Percentiles rank a stretch among this genome's conserved stretches.
phyloP scores from a whole-genome alignment of 1,284 basidiomycete genomes.

The Tilletia walkeri region DNA sequence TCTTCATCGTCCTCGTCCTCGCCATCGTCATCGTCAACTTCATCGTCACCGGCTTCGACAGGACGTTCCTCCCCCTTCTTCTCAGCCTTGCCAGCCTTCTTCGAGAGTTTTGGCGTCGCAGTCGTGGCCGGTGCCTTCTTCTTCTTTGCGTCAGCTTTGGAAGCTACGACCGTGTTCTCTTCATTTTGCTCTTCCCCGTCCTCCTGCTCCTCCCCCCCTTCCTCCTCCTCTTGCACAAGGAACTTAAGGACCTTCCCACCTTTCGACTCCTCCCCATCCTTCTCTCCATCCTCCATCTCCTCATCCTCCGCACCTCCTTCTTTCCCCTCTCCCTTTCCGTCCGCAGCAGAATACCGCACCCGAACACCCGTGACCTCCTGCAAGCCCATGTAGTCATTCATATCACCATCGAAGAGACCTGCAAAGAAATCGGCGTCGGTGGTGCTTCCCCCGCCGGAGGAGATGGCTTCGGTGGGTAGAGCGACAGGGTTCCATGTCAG shows the following conservation, averaged over 20 bases:
- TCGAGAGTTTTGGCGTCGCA: conserved; percentile 5
- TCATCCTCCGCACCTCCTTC: background rate
- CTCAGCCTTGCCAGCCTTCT: conserved; percentile 6
- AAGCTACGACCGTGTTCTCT: conserved; percentile 17
- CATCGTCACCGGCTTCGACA: background rate
- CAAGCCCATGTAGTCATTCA: conserved; percentile 51
- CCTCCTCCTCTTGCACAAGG: conserved; percentile 20
- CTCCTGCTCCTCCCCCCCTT: conserved; percentile 18
- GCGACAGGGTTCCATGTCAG: conserved; percentile 15
- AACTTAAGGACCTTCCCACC: conserved; percentile 30
- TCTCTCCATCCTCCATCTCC: conserved; percentile 39
- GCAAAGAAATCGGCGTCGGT: conserved; percentile 20
- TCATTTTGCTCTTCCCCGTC: conserved; percentile 20
- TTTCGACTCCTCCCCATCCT: conserved; percentile 33
- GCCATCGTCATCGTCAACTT: conserved; percentile 22
- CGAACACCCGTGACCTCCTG: conserved; percentile 40
- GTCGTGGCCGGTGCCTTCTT: conserved; percentile 18
- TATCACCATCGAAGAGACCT: background rate
- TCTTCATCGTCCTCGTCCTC: conserved; percentile 23
- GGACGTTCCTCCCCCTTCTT: conserved; percentile 24
- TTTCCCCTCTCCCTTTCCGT: background rate
- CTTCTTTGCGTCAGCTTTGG: conserved; percentile 21
- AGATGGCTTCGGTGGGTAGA: conserved; percentile 4
- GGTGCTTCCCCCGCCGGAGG: conserved; percentile 12
- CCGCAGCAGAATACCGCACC: conserved; percentile 34